Evolutionary conservation across 352 stramenopile species (phyloP), one percentile per base, ranked within the genome.

Genomic region (Phytophthora cajani): DNA sequence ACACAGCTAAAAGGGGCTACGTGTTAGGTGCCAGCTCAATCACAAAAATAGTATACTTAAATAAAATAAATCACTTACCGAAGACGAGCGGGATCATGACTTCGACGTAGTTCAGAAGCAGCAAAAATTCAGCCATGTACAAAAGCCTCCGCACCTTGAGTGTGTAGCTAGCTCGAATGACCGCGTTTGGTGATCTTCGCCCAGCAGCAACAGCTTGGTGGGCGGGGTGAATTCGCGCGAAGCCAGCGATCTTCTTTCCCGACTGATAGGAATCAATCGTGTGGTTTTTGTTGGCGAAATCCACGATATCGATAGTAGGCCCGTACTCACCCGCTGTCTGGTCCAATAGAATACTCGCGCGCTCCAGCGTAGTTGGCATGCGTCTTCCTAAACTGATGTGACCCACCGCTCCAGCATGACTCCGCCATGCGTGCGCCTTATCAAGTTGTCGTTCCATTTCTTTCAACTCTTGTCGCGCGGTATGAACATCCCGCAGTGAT

Each of bases 31-130:
- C 25, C 25, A 30, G 25, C 25, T 30, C 25, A 30, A 5, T 30
- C 25, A 30, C 2, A 30, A 30, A 30, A 2, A 30, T 30, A 30
- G n/a, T n/a, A n/a, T n/a, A 32, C 27, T 32, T 32, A 33, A 36
- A 27, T 27, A 27, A 27, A 27, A 27, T 27, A 27, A 27, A 27
- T 27, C 23, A 14, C 42, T 50, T 50, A 50, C 42, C 25, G 42
- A 50, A 50, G 17, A 50, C 42, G 42, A 50, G 42, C 17, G 42
- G 42, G 42, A 25, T 12, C 0, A 50, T 50, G 6, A 8, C 42
- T 50, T 50, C 42, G 42, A 50, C 42, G 17, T 50, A 50, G 42
- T 50, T 50, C 8, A 50, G 6, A 23, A 50, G 42, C 42, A 50
- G 8, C n/a, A 25, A n/a, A 25, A 50, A 50, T 50, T 50, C 42